Evolutionary conservation across 2,329 filamentous ascomycete genomes (phyloP).

Genomic region (Fusarium sp.): DNA sequence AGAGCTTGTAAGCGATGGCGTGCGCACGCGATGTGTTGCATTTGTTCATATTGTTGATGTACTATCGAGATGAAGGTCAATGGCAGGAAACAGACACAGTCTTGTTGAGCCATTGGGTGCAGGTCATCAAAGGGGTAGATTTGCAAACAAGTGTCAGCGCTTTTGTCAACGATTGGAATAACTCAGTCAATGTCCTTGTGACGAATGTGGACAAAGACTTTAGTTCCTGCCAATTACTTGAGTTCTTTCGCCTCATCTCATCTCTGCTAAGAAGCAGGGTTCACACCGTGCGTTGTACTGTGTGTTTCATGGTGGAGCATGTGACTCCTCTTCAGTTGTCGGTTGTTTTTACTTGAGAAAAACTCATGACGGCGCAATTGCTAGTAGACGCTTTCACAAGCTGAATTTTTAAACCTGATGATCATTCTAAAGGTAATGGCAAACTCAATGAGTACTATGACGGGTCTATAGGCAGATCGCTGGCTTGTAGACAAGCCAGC

Average conservation of each 20-base stretch:
- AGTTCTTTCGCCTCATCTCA: constrained; percentile 15
- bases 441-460: constrained; percentile 7
- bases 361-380: constrained; percentile 5
- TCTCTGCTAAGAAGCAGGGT: constrained; percentile 32
- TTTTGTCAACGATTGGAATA: not conserved
- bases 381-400: not conserved
- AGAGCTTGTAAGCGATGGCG: constrained; percentile 37
- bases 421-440: not conserved
- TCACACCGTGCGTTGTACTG: constrained; percentile 37
- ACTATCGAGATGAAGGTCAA: constrained; percentile 3
- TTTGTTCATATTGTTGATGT: constrained; percentile 11
- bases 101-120: not conserved
- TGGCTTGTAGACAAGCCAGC: constrained; percentile 1
- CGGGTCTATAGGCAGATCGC: constrained; percentile 18
- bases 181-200: constrained; percentile 22
- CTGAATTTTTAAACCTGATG: not conserved
- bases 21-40: constrained; percentile 35
- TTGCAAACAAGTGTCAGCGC: constrained; percentile 10
- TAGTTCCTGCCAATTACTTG: constrained; percentile 35
- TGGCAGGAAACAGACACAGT: not conserved
- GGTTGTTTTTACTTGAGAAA: constrained; percentile 23
- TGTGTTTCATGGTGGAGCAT: constrained; percentile 38
- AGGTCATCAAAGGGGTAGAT: not conserved
- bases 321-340: constrained; percentile 23
- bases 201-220: constrained; percentile 36